Evolutionary conservation across 164 flowering plant species (phyloP), one percentile per base, ranked within the genome.

Genomic region (Platanus orientalis): DNA sequence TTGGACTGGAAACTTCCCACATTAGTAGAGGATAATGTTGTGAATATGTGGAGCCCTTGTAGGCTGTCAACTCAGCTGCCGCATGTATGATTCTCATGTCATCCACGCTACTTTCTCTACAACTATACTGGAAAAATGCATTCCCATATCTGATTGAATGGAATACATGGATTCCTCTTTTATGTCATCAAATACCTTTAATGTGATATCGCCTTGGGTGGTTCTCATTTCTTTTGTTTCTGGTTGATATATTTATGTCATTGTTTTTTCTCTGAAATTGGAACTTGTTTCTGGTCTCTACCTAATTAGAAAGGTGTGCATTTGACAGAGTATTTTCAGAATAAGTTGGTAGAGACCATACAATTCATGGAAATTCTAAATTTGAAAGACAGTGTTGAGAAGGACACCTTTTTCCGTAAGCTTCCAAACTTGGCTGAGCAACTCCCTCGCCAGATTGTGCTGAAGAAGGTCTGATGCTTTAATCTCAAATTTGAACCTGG

Each of bases 381-480:
- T 76, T 74, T 95, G 81, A 95, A 95, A 69, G 99, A 95, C 65
- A 92, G 99, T 75, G 91, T 95, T 58, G 97, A 95, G 79, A 95
- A 90, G 75, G 99, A 92, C 74, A 80, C 92, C 19, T 95, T 95
- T 77, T 95, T 95, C 80, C 97, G 97, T 60, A 92, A 92, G 75
- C 97, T 92, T 65, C 97, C 99, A 57, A 88, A 74, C 72, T 73
- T 95, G 56, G 89, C 96, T n/a, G 99, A 95, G 71, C 97, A 95
- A 73, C 97, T 95, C 57, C 99, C 99, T 77, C 97, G 90, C 40
- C 85, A 81, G 64, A 92, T 92, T 62, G 97, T 92, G 56, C 75
- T 92, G 64, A 92, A 90, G 71, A 95, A 95, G 96, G 99, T 95
- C 27, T 44, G 65, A 40, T 52, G 42, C 63, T 49, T 32, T 30